A percentile compares a stretch with the other conserved stretches of the same genome.
Evolutionary conservation across 1,284 basidiomycete genomes (phyloP).

Genomic region (Cronartium quercuum): DNA sequence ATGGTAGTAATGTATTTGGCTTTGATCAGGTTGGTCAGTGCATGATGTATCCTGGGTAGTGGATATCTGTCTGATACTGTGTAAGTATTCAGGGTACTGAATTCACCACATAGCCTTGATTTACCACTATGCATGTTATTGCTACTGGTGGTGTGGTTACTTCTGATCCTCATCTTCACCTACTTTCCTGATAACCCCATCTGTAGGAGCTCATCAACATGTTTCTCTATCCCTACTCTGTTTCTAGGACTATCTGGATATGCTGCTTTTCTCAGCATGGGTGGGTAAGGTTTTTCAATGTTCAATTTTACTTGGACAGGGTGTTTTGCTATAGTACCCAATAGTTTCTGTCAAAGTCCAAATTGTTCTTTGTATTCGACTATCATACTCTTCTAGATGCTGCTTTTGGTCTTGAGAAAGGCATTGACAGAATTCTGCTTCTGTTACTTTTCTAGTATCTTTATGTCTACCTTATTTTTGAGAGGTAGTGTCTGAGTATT

Average conservation of each 20-base stretch:
- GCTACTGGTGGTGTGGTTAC: not conserved
- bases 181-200: not conserved
- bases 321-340: no score
- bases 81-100: slow-evolving; percentile 4
- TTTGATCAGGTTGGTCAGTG: not conserved
- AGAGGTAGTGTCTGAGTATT: no score
- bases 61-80: slow-evolving; percentile 1
- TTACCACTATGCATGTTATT: slow-evolving; percentile 11
- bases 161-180: not conserved
- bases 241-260: slow-evolving; percentile 1
- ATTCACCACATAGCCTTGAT: slow-evolving; percentile 7
- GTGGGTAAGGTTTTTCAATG: slow-evolving; percentile 9
- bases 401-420: no score
- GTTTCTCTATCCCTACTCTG: not conserved
- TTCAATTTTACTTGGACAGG: not conserved
- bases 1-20: slow-evolving; percentile 7
- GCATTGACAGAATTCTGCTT: no score
- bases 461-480: no score
- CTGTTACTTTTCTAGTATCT: no score
- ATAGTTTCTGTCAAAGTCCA: no score
- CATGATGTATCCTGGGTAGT: not conserved
- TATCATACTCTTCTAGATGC: no score
- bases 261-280: not conserved
- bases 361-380: no score
- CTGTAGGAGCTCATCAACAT: not conserved